Base-by-base conservation (phyloP, 441 rosid species). In the Brassica balearica region DNA sequence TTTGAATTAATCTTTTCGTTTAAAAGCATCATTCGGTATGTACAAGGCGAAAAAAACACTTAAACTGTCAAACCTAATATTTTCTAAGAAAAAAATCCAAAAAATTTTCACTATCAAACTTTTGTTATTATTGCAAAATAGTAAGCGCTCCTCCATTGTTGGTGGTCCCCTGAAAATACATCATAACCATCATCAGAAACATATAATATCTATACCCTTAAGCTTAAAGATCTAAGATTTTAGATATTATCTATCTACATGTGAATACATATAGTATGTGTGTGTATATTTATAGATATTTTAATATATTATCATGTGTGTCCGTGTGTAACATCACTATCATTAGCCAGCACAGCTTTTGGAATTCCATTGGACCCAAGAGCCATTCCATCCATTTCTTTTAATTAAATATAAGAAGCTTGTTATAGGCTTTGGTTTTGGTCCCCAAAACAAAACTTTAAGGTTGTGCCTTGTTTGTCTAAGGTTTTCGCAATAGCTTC, bases 401-500 rank as follows among this genome's bases (percentile, higher is more conserved):
- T n/a, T 65, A 65, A 64, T 74, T 38, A 69, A 64, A 70, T 70
- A 80, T 70, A 70, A 38, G 76, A 69, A 72, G 77, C 84, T 74
- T 82, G 78, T 80, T 85, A 83, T 79, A 72, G 76, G 64, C 82
- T 82, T 76, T 75, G 80, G 70, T 61, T 71, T 82, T 80, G 84
- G 83, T 77, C 83, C 79, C 80, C 72, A 82, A 66, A 60, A 75
- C 77, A 72, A 76, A 69, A 77, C 88, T 86, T 89, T 76, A 86
- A 86, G 86, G 81, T 65, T 86, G 60, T 80, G 69, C 17, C 80
- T 75, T 79, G 82, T 83, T 79, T 79, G 76, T 72, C 79, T 76
- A 71, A 68, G 76, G 77, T 58, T 78, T 64, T 75, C 76, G 72
- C 79, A 69, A 80, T 70, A 80, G 74, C 75, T 68, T 78, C 72